Percentiles rank a stretch among this genome's conserved stretches.
phyloP scores from a whole-genome alignment of 1,139 yeast genomes.

The Saccharomyces hybrid region DNA sequence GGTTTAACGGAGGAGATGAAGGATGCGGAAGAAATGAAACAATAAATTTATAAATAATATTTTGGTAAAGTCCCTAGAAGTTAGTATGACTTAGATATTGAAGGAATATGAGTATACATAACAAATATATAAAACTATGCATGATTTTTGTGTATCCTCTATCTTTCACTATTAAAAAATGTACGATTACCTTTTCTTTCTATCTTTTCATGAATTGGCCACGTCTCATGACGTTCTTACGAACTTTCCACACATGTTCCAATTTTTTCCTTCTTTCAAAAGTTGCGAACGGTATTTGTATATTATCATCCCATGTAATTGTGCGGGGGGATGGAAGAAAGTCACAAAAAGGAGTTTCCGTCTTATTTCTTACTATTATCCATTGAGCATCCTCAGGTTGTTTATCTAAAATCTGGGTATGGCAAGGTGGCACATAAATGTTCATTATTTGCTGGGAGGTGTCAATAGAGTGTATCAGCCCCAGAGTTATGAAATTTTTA shows the following conservation, averaged over 20 bases:
- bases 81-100: background rate
- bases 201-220: conserved; percentile 29
- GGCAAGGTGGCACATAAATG: conserved; percentile 45
- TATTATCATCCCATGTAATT: conserved; percentile 12
- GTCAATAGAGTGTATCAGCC: conserved; percentile 60
- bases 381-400: conserved; percentile 32
- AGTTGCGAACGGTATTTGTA: conserved; percentile 45
- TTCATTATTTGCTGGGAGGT: conserved; percentile 37
- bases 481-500: conserved; percentile 36
- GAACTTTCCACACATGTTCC: conserved; percentile 54
- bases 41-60: background rate
- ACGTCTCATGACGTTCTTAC: conserved; percentile 57
- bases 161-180: background rate
- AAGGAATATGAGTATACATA: background rate
- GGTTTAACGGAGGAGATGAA: conserved; percentile 41
- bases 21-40: background rate
- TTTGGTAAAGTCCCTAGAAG: background rate
- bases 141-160: background rate
- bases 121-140: background rate
- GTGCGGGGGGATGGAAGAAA: conserved; percentile 29
- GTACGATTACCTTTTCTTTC: background rate
- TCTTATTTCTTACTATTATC: conserved; percentile 55
- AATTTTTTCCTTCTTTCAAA: conserved; percentile 37
- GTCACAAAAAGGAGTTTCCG: conserved; percentile 50
- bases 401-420: conserved; percentile 1